These are phyloP conservation scores for Stentor coeruleus DNA, from an alignment of 73 alveolate genomes.

Conservation along the genomic window DNA sequence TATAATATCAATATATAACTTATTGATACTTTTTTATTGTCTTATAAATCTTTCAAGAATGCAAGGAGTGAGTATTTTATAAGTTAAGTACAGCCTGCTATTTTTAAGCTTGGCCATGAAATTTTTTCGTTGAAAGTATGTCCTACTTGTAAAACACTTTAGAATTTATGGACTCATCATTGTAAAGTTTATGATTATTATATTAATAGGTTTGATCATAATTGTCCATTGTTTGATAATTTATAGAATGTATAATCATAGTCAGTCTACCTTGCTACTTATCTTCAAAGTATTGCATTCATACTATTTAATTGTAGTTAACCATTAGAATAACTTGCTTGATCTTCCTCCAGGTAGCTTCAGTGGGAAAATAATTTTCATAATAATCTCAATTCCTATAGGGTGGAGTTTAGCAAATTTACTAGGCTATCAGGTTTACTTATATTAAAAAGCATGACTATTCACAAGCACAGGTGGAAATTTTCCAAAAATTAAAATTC, in stretches of 20 bases:
- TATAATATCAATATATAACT: neutral
- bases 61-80: neutral
- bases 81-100: neutral
- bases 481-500: constrained; percentile 8
- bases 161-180: constrained; percentile 57
- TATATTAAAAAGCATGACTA: constrained; percentile 29
- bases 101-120: neutral
- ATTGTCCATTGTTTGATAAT: constrained; percentile 77
- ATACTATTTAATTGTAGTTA: neutral
- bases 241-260: constrained; percentile 62
- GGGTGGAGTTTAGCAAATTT: constrained; percentile 2
- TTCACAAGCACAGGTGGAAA: constrained; percentile 33
- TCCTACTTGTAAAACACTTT: constrained; percentile 45
- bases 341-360: constrained; percentile 21
- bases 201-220: constrained; percentile 65
- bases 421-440: constrained; percentile 32
- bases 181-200: constrained; percentile 67
- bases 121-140: constrained; percentile 33
- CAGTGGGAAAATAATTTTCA: constrained; percentile 26
- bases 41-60: neutral
- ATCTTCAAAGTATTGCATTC: constrained; percentile 14
- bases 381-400: constrained; percentile 23
- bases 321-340: neutral
- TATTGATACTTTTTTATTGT: neutral
- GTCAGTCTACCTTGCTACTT: constrained; percentile 36